A percentile compares a stretch with the other conserved stretches of the same genome.
Evolutionary conservation across 1,284 basidiomycete genomes (phyloP).

Genomic region (Moesziomyces globuligerus): DNA sequence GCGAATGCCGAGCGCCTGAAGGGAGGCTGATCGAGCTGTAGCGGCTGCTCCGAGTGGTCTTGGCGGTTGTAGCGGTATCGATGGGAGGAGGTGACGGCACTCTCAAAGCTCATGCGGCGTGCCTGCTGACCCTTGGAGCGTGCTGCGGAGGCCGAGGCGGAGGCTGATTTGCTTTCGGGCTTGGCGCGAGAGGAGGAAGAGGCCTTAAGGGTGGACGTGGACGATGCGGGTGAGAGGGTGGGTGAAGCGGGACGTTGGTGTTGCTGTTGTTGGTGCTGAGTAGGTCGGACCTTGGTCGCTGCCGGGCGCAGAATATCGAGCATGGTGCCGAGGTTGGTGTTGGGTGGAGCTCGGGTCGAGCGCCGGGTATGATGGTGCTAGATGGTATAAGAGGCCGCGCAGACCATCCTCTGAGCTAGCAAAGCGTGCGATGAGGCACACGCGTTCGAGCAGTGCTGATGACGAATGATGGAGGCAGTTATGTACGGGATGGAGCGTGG

Average conservation of each 20-base stretch:
- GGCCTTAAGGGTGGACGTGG: constrained; percentile 43
- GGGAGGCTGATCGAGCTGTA: constrained; percentile 8
- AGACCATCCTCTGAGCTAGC: constrained; percentile 1
- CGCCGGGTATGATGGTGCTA: not conserved
- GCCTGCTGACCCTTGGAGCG: constrained; percentile 46
- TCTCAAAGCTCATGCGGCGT: constrained; percentile 32
- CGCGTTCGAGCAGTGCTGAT: not conserved
- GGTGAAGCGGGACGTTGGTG: constrained; percentile 13
- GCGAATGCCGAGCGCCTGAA: constrained; percentile 17
- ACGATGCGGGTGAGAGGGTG: constrained; percentile 39
- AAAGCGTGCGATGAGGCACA: not conserved
- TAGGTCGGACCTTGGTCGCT: constrained; percentile 11
- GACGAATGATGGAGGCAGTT: not conserved
- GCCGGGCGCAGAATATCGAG: constrained; percentile 35
- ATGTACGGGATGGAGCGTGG: no score
- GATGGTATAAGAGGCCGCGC: not conserved
- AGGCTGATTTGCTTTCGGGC: constrained; percentile 10
- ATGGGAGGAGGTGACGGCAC: constrained; percentile 27
- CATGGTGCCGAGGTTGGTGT: constrained; percentile 23
- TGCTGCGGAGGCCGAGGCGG: constrained; percentile 7
- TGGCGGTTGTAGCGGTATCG: constrained; percentile 5
- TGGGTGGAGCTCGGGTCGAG: not conserved
- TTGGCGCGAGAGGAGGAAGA: constrained; percentile 15
- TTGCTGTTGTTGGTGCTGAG: constrained; percentile 1
- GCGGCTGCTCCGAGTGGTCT: not conserved